Conservation (phyloP, 2,329 filamentous ascomycete species). For the Nothopassalora personata region DNA sequence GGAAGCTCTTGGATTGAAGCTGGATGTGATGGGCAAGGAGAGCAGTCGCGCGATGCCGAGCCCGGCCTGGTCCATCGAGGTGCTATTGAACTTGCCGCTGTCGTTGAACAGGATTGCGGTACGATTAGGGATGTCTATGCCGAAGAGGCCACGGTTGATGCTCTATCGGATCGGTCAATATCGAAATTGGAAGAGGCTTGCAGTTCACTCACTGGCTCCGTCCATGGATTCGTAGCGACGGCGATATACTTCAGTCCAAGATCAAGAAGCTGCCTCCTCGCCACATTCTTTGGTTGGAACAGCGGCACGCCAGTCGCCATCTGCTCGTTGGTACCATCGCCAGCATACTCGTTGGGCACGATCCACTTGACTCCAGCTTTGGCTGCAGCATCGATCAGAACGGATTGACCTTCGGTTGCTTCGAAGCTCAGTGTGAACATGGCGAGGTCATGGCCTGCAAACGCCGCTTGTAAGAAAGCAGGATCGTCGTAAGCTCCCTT, state of each 20-base stretch:
- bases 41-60: constrained; percentile 32
- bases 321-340: constrained; percentile 21
- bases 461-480: constrained; percentile 17
- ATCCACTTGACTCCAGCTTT: constrained; percentile 28
- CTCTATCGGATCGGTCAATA: background rate
- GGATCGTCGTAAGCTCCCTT: constrained; percentile 26
- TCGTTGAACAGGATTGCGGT: constrained; percentile 27
- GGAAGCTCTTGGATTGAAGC: constrained; percentile 31
- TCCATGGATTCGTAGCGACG: constrained; percentile 30
- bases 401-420: constrained; percentile 9
- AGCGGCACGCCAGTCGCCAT: constrained; percentile 17
- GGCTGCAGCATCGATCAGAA: constrained; percentile 24
- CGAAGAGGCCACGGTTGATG: constrained; percentile 34
- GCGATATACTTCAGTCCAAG: constrained; percentile 38
- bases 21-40: constrained; percentile 26
- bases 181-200: constrained; percentile 27
- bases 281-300: constrained; percentile 12
- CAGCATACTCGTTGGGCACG: constrained; percentile 16
- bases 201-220: constrained; percentile 16
- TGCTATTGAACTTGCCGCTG: constrained; percentile 32
- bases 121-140: constrained; percentile 21
- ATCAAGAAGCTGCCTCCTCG: constrained; percentile 21
- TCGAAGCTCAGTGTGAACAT: constrained; percentile 27
- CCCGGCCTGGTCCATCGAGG: constrained; percentile 32
- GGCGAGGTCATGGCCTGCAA: constrained; percentile 29